Evolutionary conservation across 306 rosid genomes (phyloP), one percentile per base, ranked within the genome.

Genomic region (Hippophae tibetana): DNA sequence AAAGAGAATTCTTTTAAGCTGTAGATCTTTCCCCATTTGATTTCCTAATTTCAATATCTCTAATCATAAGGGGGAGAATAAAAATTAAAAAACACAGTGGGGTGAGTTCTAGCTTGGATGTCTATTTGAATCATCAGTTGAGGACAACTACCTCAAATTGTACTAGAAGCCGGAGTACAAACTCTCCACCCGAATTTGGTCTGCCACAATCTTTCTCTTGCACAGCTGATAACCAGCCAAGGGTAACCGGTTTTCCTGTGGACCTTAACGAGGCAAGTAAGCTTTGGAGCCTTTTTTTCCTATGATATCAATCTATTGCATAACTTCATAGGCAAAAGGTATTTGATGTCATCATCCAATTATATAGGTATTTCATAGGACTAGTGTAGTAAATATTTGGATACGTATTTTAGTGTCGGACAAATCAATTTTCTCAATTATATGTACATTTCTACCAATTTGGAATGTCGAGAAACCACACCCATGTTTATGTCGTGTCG

Each of bases 191-290:
- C 47, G 95, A 83, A 74, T 78, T 85, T 58, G 89, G 79, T 47
- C 60, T 69, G 48, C 73, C 84, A 47, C 86, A 71, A 63, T 75
- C 68, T 71, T 79, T 68, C 9, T 58, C 77, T 75, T 79, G 83
- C 70, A 63, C 86, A 61, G 71, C 79, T 65, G 84, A 78, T 61
- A 78, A 86, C 72, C 97, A 78, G 78, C 77, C 72, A 40, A 85
- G 73, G 68, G 68, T 70, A 73, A 50, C 73, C 25, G 56, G 71
- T 69, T 84, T 83, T 65, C 87, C 90, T 57, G 82, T 86, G 73
- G 95, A 88, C 81, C 94, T 93, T 72, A 86, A 93, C 58, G 86
- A 88, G 73, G 80, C 86, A 60, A 86, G 99, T 89, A 49, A 69
- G 82, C 74, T 47, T 18, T 58, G 3, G 38, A 47, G 18, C 61